Conservation (phyloP, 495 filamentous ascomycete genomes). For the Tirmania nivea region DNA sequence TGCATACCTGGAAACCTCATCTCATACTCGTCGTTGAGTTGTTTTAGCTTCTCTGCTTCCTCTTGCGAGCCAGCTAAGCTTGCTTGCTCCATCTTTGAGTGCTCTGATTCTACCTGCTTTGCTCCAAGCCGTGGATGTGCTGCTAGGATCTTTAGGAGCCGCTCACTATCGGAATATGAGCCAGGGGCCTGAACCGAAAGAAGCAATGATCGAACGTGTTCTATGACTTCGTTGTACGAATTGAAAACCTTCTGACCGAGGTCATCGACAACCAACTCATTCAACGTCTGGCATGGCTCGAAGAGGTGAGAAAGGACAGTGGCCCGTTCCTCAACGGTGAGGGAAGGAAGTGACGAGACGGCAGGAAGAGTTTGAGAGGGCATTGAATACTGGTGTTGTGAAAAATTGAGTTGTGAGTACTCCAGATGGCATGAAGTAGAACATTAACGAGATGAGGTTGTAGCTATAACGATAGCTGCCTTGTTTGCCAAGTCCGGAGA, state of each 20-base stretch:
- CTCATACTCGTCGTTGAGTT: constrained; percentile 68
- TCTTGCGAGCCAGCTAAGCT: constrained; percentile 32
- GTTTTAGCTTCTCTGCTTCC: constrained; percentile 35
- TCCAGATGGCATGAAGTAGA: too few relatives aligned
- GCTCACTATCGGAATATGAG: constrained; percentile 30
- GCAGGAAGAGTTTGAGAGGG: constrained; percentile 19
- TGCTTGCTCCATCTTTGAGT: constrained; percentile 61
- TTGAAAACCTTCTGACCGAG: constrained; percentile 39
- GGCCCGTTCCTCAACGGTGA: constrained; percentile 34
- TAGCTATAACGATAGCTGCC: neutral
- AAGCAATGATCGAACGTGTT: constrained; percentile 34
- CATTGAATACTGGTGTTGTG: constrained; percentile 16
- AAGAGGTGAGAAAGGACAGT: constrained; percentile 63
- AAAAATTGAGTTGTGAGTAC: constrained; percentile 1
- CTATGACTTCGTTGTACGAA: constrained; percentile 38
- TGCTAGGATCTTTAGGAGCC: constrained; percentile 51
- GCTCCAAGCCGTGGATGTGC: constrained; percentile 75
- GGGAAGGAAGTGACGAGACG: constrained; percentile 21
- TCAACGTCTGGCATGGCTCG: constrained; percentile 58
- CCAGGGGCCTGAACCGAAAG: constrained; percentile 25
- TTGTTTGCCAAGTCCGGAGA: neutral
- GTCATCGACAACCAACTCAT: constrained; percentile 43
- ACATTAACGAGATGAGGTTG: too few relatives aligned
- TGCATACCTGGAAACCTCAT: constrained; percentile 40
- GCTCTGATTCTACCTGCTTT: constrained; percentile 51